These are phyloP conservation scores for Saccharomycopsis fibuligera DNA, from an alignment of 805 yeast genomes.

Conservation along the genomic window DNA sequence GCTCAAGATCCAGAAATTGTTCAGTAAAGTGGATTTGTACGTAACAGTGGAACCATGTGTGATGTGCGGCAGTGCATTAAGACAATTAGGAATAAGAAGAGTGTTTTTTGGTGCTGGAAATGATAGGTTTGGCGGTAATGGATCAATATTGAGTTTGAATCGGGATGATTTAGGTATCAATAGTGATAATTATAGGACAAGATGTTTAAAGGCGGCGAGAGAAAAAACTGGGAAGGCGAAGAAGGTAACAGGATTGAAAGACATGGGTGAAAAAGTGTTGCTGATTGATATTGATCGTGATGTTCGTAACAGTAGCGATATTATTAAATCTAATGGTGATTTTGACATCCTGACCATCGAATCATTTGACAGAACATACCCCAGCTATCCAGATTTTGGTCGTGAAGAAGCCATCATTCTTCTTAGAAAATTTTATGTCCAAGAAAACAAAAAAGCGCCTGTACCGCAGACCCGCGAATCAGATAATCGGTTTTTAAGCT, in stretches of 20 bases:
- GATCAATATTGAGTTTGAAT: slow-evolving; percentile 67
- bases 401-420: slow-evolving; percentile 79
- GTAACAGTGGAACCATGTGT: slow-evolving; percentile 98
- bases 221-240: slow-evolving; percentile 4
- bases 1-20: slow-evolving; percentile 30
- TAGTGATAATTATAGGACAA: slow-evolving; percentile 19
- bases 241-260: too few species aligned
- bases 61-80: slow-evolving; percentile 91
- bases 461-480: slow-evolving; percentile 62
- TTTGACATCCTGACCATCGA: slow-evolving; percentile 22
- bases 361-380: slow-evolving; percentile 33
- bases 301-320: too few species aligned
- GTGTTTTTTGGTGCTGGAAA: slow-evolving; percentile 92
- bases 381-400: slow-evolving; percentile 68
- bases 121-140: slow-evolving; percentile 95
- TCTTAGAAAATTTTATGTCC: slow-evolving; percentile 75
- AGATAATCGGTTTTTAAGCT: slow-evolving; percentile 47
- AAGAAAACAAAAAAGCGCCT: slow-evolving; percentile 84
- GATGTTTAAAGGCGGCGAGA: background rate
- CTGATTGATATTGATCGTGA: too few species aligned
- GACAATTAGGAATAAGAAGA: slow-evolving; percentile 66
- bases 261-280: too few species aligned
- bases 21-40: slow-evolving; percentile 60
- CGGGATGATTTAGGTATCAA: slow-evolving; percentile 32
- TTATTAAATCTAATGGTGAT: slow-evolving; percentile 8